Evolutionary conservation across 495 filamentous ascomycete species (phyloP).

Genomic region (Cercophora scortea): DNA sequence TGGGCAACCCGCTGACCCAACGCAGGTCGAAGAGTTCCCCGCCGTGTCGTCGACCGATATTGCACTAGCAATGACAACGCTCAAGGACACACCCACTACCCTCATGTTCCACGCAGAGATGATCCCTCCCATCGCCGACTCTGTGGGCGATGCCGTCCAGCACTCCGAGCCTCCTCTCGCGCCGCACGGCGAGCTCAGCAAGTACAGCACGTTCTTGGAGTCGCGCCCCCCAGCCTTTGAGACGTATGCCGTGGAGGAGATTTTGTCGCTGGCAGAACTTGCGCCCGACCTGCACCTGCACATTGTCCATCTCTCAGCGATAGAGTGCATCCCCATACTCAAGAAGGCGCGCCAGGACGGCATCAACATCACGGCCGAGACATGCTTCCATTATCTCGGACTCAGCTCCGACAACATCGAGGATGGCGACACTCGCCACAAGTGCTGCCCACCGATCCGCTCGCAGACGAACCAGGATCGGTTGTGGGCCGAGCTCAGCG

Average conservation of each 20-base stretch:
- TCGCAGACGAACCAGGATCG: slow-evolving; percentile 74
- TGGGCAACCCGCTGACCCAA: slow-evolving; percentile 5
- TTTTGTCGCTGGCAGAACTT: slow-evolving; percentile 69
- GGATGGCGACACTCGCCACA: slow-evolving; percentile 89
- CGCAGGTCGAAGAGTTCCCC: slow-evolving; percentile 88
- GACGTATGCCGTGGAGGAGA: slow-evolving; percentile 81
- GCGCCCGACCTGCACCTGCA: slow-evolving; percentile 83
- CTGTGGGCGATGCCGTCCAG: slow-evolving; percentile 73
- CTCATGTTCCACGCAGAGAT: slow-evolving; percentile 99
- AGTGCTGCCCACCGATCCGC: slow-evolving; percentile 96
- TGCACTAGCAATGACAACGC: slow-evolving; percentile 64
- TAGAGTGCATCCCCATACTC: slow-evolving; percentile 86
- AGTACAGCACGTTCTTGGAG: slow-evolving; percentile 85
- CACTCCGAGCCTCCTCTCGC: slow-evolving; percentile 62
- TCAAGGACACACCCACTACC: slow-evolving; percentile 70
- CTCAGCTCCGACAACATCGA: slow-evolving; percentile 79
- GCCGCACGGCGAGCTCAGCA: slow-evolving; percentile 66
- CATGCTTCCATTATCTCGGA: slow-evolving; percentile 96
- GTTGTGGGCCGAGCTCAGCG: slow-evolving; percentile 75
- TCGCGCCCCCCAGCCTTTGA: slow-evolving; percentile 88
- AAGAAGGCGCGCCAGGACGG: slow-evolving; percentile 69
- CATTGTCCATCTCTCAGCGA: slow-evolving; percentile 90
- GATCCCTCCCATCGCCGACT: slow-evolving; percentile 79
- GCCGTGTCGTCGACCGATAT: slow-evolving; percentile 78
- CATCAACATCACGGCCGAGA: slow-evolving; percentile 90